Evolutionary conservation across 192 early-diverging fungal species (phyloP).

Genomic region (Coemansia asiatica): DNA sequence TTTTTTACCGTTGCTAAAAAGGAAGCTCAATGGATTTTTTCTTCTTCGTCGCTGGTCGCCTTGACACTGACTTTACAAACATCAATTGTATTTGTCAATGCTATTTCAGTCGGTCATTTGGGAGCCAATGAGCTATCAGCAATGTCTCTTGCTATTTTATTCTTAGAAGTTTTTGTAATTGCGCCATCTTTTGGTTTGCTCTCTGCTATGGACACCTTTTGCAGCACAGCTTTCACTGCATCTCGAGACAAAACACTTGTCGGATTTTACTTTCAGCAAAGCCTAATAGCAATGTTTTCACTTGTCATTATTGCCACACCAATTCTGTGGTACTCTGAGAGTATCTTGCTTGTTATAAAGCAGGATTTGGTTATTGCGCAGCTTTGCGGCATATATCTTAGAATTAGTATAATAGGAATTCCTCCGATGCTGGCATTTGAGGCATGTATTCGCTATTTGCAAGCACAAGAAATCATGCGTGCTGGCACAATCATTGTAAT

Average conservation of each 20-base stretch:
- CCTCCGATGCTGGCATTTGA: no score
- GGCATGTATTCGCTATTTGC: no score
- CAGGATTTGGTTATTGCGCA: constrained; percentile 72
- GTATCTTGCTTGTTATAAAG: constrained; percentile 63
- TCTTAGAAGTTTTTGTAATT: constrained; percentile 53
- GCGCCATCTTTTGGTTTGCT: no score
- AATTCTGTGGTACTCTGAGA: no score
- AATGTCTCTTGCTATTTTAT: constrained; percentile 65
- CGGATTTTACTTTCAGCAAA: no score
- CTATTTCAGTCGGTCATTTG: no score
- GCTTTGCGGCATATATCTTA: constrained; percentile 60
- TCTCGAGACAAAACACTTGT: no score
- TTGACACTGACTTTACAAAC: constrained; percentile 63
- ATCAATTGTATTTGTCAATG: constrained; percentile 64
- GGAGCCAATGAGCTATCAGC: no score
- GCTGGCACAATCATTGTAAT: no score
- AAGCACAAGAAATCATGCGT: no score
- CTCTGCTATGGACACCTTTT: no score
- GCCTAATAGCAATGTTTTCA: constrained; percentile 65
- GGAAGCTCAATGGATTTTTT: constrained; percentile 31
- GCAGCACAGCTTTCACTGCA: no score
- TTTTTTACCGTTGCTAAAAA: constrained; percentile 20
- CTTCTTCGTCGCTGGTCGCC: constrained; percentile 25
- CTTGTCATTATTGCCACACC: constrained; percentile 68
- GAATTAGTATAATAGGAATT: constrained; percentile 66